Evolutionary conservation across 305 asterid genomes (phyloP), one percentile per base, ranked within the genome.

Genomic region (Striga hermonthica): DNA sequence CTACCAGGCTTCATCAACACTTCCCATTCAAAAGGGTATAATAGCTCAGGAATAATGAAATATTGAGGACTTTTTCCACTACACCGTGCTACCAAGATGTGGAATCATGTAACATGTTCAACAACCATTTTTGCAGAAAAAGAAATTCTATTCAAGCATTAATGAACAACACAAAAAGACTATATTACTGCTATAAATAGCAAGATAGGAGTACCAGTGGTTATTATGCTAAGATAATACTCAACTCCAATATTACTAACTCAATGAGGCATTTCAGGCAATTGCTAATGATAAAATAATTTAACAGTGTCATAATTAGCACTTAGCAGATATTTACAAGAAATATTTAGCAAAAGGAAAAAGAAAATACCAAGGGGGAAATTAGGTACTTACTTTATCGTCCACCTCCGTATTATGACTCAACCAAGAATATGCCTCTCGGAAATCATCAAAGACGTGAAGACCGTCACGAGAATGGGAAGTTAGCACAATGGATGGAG

Each of bases 391-490:
- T 73, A 90, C 99, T 80, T 93, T 93, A 81, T 88, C 99, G 70
- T 93, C 96, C 75, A 90, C 95, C 69, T 93, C 99, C 39, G 99
- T 93, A 80, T 93, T 93, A 76, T 93, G 99, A 71, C 97, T 78
- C 83, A 93, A 80, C 99, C 99, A 93, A 40, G 91, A 94, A 78
- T 93, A 93, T 62, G 96, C 97, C 87, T 93, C 99, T 81, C 99
- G 86, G 71, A 93, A 93, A 86, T 93, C 99, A 76, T 93, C 99
- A 85, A 93, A 90, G 70, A 93, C 97, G 62, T 93, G 97, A 77
- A 93, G 88, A 13, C 99, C 99, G 11, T 90, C 95, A 71, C 74
- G 80, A 49, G 95, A 69, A 57, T 81, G 96, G 72, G 97, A 83
- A 48, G 99, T 90, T 59, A 90, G 76, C 70, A 93, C 99, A 74